Evolutionary conservation across 192 early-diverging fungal species (phyloP), one percentile per base, ranked within the genome.

Genomic region (Geranomyces variabilis): DNA sequence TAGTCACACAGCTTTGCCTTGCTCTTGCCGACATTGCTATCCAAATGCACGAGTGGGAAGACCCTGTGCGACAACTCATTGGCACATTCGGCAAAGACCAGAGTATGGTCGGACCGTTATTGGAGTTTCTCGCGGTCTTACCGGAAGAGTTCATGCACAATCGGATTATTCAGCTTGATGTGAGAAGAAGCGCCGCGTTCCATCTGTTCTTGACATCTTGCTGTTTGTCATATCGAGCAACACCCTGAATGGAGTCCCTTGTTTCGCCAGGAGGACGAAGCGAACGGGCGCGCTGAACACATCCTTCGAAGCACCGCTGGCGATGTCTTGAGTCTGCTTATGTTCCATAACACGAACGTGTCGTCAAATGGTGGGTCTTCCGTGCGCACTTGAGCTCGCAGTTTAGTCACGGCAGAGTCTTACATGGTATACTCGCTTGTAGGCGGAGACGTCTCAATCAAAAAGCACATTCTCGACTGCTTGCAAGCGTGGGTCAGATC

Each of bases 71-170:
- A 43, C 86, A 95, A 22, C 80, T 99, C 79, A 82, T 91, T 9
- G 80, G 76, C 10, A 71, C 87, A 34, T 94, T 93, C 75, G 84
- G 90, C 79, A 28, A 83, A 36, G 33, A 84, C 17, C 73, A 86
- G 1, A 84, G 87, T 34, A 86, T 87, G 29, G 83, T 92, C 26
- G 71, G 75, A 0, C 86, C 87, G 47, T 76, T 96, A 67, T 69
- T 97, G 9, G 91, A 93, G 70, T 93, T 96, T 67, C 74, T 96
- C 45, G 88, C 87, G 15, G 89, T 93, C 34, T 78, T 99, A 28
- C 94, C 95, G 15, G 94, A 97, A 70, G 95, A 99, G 79, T 81
- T 91, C 12, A 81, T 79, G 46, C 75, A 79, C 28, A 92, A 90
- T 77, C 85, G 44, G 79, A 90, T 81, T 76, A 87, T 75, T 30